These are phyloP conservation scores for Carex kokanica DNA, from an alignment of 176 grass and related monocot species.

Conservation along the genomic window DNA sequence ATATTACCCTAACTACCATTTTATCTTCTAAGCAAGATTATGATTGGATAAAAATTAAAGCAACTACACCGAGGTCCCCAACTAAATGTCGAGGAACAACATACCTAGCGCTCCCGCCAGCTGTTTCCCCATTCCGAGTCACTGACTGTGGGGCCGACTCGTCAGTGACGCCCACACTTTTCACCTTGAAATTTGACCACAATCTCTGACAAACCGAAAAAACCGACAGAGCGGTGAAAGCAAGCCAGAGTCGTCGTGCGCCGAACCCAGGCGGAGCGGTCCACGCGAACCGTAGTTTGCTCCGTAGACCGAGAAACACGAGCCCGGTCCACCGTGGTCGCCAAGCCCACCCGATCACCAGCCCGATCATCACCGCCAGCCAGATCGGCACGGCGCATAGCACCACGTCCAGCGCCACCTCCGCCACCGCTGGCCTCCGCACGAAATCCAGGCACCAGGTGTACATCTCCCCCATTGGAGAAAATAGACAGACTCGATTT, in stretches of 20 bases:
- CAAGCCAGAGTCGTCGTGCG: slow-evolving; percentile 81
- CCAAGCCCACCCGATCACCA: slow-evolving; percentile 86
- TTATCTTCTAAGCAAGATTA: slow-evolving; percentile 1
- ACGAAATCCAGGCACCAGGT: slow-evolving; percentile 52
- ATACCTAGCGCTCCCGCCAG: slow-evolving; percentile 15
- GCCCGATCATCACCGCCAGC: slow-evolving; percentile 94
- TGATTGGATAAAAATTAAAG: not conserved
- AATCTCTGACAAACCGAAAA: slow-evolving; percentile 73
- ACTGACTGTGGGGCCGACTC: not conserved
- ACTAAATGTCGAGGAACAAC: not conserved
- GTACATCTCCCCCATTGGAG: slow-evolving; percentile 73
- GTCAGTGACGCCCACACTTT: not conserved
- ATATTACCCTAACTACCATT: not conserved
- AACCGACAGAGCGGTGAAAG: slow-evolving; percentile 89
- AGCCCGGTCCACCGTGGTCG: slow-evolving; percentile 89
- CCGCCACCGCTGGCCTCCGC: slow-evolving; percentile 64
- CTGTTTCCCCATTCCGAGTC: not conserved
- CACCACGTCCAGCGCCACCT: slow-evolving; percentile 76
- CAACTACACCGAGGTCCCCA: not conserved
- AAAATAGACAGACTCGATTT: not conserved
- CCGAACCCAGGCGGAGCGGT: slow-evolving; percentile 74
- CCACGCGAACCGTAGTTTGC: slow-evolving; percentile 63
- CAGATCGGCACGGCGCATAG: slow-evolving; percentile 98
- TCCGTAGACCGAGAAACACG: slow-evolving; percentile 71
- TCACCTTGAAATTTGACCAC: slow-evolving; percentile 38